phyloP scores from a whole-genome alignment of 1,284 basidiomycete species.

The Cutaneotrichosporon sp. region DNA sequence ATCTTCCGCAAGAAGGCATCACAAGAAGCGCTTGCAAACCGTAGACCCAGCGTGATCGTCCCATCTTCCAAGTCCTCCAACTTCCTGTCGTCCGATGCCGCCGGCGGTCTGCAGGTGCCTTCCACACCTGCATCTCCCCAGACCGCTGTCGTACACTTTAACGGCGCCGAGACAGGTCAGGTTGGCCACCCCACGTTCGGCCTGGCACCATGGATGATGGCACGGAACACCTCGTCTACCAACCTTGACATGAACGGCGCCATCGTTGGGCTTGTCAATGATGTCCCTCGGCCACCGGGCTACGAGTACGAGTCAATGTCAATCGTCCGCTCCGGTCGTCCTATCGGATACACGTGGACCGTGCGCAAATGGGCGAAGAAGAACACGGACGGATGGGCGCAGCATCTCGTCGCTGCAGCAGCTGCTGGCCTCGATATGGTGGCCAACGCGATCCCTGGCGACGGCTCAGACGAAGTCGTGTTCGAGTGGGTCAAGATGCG shows the following conservation, averaged over 20 bases:
- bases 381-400: constrained; percentile 41
- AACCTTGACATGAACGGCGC: constrained; percentile 30
- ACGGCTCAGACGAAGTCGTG: constrained; percentile 41
- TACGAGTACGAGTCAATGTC: neutral
- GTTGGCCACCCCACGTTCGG: constrained; percentile 42
- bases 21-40: constrained; percentile 4
- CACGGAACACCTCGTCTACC: constrained; percentile 21
- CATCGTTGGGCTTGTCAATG: constrained; percentile 26
- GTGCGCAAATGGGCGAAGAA: constrained; percentile 72
- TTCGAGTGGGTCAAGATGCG: constrained; percentile 48
- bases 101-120: neutral
- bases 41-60: neutral
- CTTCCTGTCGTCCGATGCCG: neutral
- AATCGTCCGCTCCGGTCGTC: constrained; percentile 29
- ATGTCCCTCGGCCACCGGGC: neutral
- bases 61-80: constrained; percentile 1
- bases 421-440: constrained; percentile 38
- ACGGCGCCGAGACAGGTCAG: neutral
- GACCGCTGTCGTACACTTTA: constrained; percentile 7
- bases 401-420: constrained; percentile 39
- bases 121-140: constrained; percentile 5
- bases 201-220: constrained; percentile 34
- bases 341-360: constrained; percentile 67
- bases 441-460: constrained; percentile 18
- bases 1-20: constrained; percentile 58